Conservation (phyloP, 805 yeast species). For the Metschnikowia peoriensis region DNA sequence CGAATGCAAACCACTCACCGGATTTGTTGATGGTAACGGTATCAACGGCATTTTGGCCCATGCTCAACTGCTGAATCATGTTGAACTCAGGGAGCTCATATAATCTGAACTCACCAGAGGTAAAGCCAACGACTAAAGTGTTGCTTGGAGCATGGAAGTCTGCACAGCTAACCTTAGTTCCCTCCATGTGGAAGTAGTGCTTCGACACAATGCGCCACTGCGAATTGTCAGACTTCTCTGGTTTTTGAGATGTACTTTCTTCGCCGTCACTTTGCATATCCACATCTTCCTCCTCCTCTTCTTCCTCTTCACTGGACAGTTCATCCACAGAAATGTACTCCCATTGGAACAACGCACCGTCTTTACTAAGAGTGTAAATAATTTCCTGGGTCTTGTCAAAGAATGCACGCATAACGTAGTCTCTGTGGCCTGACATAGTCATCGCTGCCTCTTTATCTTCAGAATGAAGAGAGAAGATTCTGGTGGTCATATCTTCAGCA, state of each 20-base stretch:
- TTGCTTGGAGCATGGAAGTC: conserved; percentile 75
- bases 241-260: not conserved
- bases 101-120: conserved; percentile 85
- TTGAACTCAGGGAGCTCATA: conserved; percentile 84
- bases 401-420: conserved; percentile 81
- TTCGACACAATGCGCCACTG: conserved; percentile 80
- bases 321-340: conserved; percentile 61
- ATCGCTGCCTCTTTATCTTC: conserved; percentile 71
- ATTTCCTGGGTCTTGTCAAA: conserved; percentile 85
- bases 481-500: conserved; percentile 86
- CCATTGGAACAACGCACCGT: conserved; percentile 94
- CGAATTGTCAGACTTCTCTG: not conserved
- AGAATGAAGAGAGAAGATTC: conserved; percentile 72
- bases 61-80: conserved; percentile 78
- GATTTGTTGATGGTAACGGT: conserved; percentile 74
- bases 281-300: conserved; percentile 26
- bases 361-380: conserved; percentile 88
- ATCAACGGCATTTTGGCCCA: conserved; percentile 89
- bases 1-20: conserved; percentile 98
- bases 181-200: conserved; percentile 69
- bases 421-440: conserved; percentile 90
- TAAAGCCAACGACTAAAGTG: conserved; percentile 82
- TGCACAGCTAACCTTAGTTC: conserved; percentile 67
- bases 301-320: conserved; percentile 36
- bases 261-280: conserved; percentile 30